phyloP scores from a whole-genome alignment of 352 stramenopile species.

The Phytophthora megakarya region DNA sequence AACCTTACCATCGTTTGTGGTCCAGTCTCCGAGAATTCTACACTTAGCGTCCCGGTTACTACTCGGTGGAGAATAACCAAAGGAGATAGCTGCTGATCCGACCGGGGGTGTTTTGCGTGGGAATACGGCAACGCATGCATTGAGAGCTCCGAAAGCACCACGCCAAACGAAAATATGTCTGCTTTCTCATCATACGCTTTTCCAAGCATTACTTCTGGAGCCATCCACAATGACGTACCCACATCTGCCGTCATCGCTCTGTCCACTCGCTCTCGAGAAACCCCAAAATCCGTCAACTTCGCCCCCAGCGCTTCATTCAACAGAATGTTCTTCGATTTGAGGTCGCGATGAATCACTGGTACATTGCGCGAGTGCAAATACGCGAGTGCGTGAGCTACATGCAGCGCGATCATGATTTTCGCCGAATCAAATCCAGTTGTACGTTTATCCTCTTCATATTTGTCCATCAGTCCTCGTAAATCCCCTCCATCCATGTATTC shows the following conservation, averaged over 20 bases:
- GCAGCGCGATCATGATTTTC: slow-evolving; percentile 29
- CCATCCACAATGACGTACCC: slow-evolving; percentile 27
- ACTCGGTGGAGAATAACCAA: slow-evolving; percentile 42
- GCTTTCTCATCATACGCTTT: slow-evolving; percentile 37
- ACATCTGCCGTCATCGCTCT: slow-evolving; percentile 44
- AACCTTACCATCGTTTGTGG: slow-evolving; percentile 18
- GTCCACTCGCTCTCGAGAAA: slow-evolving; percentile 35
- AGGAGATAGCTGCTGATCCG: slow-evolving; percentile 12
- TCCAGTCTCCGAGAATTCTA: slow-evolving; percentile 28
- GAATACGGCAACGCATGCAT: slow-evolving; percentile 31
- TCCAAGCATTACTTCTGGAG: slow-evolving; percentile 28
- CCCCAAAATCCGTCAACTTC: slow-evolving; percentile 73
- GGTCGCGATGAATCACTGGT: slow-evolving; percentile 43
- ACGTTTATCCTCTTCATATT: slow-evolving; percentile 25
- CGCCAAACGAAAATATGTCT: slow-evolving; percentile 38
- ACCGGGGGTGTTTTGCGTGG: slow-evolving; percentile 12
- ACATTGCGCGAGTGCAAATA: slow-evolving; percentile 51
- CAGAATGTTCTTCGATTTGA: slow-evolving; percentile 38
- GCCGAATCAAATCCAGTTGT: slow-evolving; percentile 24
- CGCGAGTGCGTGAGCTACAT: slow-evolving; percentile 45
- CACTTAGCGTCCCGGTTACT: slow-evolving; percentile 30
- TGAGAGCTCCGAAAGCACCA: slow-evolving; percentile 41
- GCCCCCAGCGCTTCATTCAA: slow-evolving; percentile 49
- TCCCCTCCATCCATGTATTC: slow-evolving; percentile 39
- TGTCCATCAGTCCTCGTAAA: slow-evolving; percentile 42